Evolutionary conservation across 768 basidiomycete genomes (phyloP).

Genomic region (Tephrocybe sp.): DNA sequence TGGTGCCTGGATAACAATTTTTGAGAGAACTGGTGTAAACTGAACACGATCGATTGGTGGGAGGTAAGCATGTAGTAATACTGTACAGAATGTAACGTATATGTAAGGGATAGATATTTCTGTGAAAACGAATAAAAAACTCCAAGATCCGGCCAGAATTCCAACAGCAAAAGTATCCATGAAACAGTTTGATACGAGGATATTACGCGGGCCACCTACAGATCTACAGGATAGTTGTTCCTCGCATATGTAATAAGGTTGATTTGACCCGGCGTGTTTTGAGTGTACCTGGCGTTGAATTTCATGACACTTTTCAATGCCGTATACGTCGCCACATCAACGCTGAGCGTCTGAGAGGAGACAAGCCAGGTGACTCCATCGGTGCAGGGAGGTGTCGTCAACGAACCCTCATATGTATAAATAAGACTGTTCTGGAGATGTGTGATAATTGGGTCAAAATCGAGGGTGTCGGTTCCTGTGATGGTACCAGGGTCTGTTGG

Average conservation of each 20-base stretch:
- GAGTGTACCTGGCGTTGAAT: conserved; percentile 10
- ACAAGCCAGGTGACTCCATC: conserved; percentile 13
- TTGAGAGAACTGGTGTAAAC: too few relatives aligned
- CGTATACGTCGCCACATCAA: conserved; percentile 5
- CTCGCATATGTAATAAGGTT: conserved; percentile 10
- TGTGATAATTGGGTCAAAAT: not conserved
- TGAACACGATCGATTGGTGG: too few relatives aligned
- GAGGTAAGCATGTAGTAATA: too few relatives aligned
- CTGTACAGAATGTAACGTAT: too few relatives aligned
- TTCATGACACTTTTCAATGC: conserved; percentile 11
- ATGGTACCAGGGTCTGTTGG: not conserved
- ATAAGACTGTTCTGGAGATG: not conserved
- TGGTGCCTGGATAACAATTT: too few relatives aligned
- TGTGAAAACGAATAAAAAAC: too few relatives aligned
- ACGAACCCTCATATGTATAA: conserved; percentile 10
- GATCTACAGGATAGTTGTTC: conserved; percentile 1
- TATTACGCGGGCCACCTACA: too few relatives aligned
- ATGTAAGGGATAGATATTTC: too few relatives aligned
- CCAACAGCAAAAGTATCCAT: too few relatives aligned
- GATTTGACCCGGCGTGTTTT: conserved; percentile 8
- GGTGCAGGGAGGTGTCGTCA: conserved; percentile 14
- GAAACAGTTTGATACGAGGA: too few relatives aligned
- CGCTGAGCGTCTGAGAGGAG: not conserved
- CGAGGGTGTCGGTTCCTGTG: not conserved
- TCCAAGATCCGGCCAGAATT: too few relatives aligned